These are phyloP conservation scores for Trichoderma harzianum DNA, from an alignment of 2,329 filamentous ascomycete genomes.

Conservation along the genomic window DNA sequence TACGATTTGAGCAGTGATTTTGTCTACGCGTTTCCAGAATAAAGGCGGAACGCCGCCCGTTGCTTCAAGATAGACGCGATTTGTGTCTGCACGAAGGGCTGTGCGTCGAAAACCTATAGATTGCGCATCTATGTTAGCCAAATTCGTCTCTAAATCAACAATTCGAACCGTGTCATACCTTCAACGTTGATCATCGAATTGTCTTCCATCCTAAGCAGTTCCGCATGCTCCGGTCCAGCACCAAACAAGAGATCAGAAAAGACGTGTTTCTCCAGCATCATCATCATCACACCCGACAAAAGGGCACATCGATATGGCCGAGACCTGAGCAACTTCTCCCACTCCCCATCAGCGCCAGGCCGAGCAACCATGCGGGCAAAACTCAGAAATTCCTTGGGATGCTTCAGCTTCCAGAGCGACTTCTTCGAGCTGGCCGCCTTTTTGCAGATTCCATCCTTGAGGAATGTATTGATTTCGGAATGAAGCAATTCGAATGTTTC, in stretches of 20 bases:
- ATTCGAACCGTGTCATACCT: constrained; percentile 22
- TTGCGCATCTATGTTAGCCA: neutral
- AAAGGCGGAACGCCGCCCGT: constrained; percentile 23
- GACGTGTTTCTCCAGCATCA: constrained; percentile 26
- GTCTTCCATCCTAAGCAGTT: constrained; percentile 26
- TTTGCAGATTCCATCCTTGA: constrained; percentile 22
- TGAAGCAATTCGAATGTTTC: constrained; percentile 23
- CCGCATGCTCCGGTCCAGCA: constrained; percentile 26
- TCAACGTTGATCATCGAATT: constrained; percentile 26
- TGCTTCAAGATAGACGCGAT: constrained; percentile 25
- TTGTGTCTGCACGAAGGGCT: constrained; percentile 26
- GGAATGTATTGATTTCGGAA: constrained; percentile 25
- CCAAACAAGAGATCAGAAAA: constrained; percentile 34
- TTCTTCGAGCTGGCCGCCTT: neutral
- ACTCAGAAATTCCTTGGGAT: constrained; percentile 25
- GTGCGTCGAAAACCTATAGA: constrained; percentile 32
- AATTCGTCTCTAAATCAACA: neutral
- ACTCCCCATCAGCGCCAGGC: constrained; percentile 26
- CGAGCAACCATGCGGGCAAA: constrained; percentile 29
- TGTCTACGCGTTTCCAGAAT: constrained; percentile 34
- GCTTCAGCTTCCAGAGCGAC: constrained; percentile 27
- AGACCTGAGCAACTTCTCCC: constrained; percentile 29
- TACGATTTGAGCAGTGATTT: constrained; percentile 24
- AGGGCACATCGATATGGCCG: constrained; percentile 25
- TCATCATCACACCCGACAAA: constrained; percentile 30